phyloP scores from a whole-genome alignment of 805 yeast species.

The Cyberlindnera sargentensis region DNA sequence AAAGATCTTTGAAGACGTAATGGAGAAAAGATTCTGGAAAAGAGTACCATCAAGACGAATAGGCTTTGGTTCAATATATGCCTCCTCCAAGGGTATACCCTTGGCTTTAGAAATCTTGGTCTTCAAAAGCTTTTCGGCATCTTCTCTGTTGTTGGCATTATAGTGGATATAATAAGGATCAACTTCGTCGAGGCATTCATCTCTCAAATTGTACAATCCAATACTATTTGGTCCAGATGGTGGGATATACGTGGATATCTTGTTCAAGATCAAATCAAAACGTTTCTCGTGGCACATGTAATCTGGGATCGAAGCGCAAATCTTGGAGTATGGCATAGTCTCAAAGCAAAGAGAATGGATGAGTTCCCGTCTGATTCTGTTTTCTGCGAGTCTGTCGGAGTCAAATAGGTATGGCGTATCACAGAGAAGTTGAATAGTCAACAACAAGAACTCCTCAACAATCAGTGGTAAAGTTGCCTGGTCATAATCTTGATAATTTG shows the following conservation, averaged over 20 bases:
- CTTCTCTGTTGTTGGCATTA: constrained; percentile 73
- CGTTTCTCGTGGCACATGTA: constrained; percentile 63
- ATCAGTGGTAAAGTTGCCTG: constrained; percentile 44
- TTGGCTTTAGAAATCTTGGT: constrained; percentile 37
- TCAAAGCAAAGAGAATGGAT: constrained; percentile 77
- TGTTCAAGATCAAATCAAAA: constrained; percentile 56
- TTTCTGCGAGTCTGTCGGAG: constrained; percentile 39
- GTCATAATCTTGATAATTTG: constrained; percentile 37
- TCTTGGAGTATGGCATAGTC: constrained; percentile 61
- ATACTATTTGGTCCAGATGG: constrained; percentile 52
- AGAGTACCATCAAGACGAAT: constrained; percentile 28
- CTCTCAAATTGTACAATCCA: constrained; percentile 64
- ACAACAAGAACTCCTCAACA: constrained; percentile 72
- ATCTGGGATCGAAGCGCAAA: constrained; percentile 68
- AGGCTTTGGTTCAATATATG: constrained; percentile 51
- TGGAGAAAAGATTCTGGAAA: constrained; percentile 39
- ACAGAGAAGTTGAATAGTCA: constrained; percentile 58
- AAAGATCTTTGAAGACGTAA: constrained; percentile 49
- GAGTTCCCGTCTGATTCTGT: constrained; percentile 59
- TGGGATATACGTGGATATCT: constrained; percentile 53
- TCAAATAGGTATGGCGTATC: constrained; percentile 58
- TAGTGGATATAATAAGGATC: constrained; percentile 84
- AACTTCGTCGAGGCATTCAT: constrained; percentile 42
- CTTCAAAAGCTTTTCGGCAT: constrained; percentile 62
- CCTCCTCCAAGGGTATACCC: constrained; percentile 35